Evolutionary conservation across 2,329 filamentous ascomycete species (phyloP).

Genomic region (Sporothrix globosa): DNA sequence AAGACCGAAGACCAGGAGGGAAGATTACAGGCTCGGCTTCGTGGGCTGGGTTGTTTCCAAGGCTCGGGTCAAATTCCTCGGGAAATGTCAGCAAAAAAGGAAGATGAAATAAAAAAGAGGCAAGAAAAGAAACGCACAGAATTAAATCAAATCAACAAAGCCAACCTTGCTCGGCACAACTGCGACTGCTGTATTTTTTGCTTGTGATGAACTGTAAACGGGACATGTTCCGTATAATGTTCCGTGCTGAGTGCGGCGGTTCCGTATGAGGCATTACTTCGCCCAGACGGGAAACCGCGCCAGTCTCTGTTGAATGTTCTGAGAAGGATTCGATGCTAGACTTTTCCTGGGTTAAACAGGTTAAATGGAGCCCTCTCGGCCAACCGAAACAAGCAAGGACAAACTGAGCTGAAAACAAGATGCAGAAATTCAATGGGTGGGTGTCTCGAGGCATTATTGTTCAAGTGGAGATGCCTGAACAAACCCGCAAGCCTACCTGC

Average conservation of each 20-base stretch:
- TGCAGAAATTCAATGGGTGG: background rate
- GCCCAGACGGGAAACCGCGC: background rate
- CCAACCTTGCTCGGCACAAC: background rate
- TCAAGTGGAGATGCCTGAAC: background rate
- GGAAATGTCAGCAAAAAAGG: background rate
- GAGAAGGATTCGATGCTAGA: slow-evolving; percentile 24
- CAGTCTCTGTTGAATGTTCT: background rate
- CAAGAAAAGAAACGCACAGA: background rate
- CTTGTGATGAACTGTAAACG: slow-evolving; percentile 14
- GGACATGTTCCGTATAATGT: background rate
- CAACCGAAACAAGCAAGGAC: slow-evolving; percentile 8
- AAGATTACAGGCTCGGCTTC: background rate
- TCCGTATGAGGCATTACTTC: background rate
- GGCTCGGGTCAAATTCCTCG: slow-evolving; percentile 5
- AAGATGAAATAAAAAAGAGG: background rate
- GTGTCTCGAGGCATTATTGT: background rate
- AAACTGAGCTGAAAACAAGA: background rate
- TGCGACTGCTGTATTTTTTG: background rate
- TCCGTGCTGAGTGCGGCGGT: background rate
- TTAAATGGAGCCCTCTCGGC: slow-evolving; percentile 13
- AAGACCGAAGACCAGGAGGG: background rate
- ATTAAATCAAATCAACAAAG: background rate
- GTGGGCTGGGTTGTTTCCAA: background rate
- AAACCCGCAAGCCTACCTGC: background rate
- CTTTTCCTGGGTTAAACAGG: slow-evolving; percentile 10